Evolutionary conservation across 2,329 filamentous ascomycete genomes (phyloP).

Genomic region (Alternaria incomplexa): DNA sequence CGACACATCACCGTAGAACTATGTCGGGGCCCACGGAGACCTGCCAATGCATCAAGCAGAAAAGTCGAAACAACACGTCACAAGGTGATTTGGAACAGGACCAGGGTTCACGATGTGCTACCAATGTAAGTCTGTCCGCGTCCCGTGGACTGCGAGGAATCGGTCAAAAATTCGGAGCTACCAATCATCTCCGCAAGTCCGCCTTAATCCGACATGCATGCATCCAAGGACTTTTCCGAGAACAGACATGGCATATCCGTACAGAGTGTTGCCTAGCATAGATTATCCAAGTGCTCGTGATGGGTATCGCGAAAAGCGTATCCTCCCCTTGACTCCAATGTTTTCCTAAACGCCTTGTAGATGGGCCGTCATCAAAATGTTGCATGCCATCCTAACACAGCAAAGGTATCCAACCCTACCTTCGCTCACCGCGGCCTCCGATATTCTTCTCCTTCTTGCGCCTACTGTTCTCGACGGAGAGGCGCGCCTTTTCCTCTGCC

Average conservation of each 20-base stretch:
- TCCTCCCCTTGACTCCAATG: background rate
- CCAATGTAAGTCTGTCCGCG: background rate
- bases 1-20: background rate
- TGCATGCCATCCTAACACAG: background rate
- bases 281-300: background rate
- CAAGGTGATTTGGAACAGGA: background rate
- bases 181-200: background rate
- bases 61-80: background rate
- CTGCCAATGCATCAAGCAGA: background rate
- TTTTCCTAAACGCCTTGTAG: background rate
- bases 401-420: conserved; percentile 13
- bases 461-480: conserved; percentile 59
- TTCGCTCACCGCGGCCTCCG: conserved; percentile 52
- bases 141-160: background rate
- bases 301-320: background rate
- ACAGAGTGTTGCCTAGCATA: background rate
- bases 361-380: background rate
- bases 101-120: background rate
- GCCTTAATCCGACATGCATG: background rate
- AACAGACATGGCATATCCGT: background rate
- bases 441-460: conserved; percentile 53
- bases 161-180: background rate
- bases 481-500: conserved; percentile 63
- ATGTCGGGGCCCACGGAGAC: background rate
- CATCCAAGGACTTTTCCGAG: background rate